Conservation (phyloP, 1,284 basidiomycete species). For the Apiotrichum sp. region DNA sequence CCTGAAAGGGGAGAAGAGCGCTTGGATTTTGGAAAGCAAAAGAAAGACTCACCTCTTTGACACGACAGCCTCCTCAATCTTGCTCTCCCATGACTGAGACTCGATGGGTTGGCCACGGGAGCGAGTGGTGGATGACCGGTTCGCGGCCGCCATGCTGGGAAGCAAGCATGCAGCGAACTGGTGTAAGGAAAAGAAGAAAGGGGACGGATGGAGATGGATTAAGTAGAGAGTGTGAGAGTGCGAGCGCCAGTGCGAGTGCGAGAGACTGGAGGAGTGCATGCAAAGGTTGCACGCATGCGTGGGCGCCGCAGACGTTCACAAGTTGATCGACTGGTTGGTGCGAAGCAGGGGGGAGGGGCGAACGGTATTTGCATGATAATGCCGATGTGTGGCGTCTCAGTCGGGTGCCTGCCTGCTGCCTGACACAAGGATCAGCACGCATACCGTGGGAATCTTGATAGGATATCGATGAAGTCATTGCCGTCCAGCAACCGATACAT, state of each 20-base stretch:
- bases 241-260: too few relatives aligned
- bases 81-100: conserved; percentile 46
- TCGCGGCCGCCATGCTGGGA: conserved; percentile 13
- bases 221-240: background rate
- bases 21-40: too few relatives aligned
- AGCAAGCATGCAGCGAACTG: conserved; percentile 5
- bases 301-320: too few relatives aligned
- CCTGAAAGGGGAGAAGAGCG: conserved; percentile 29
- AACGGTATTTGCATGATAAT: background rate
- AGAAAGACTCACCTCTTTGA: conserved; percentile 51
- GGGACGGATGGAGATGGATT: background rate
- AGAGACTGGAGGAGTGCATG: too few relatives aligned
- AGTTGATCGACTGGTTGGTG: background rate
- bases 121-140: conserved; percentile 5
- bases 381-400: background rate
- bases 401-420: too few relatives aligned
- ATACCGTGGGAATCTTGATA: background rate
- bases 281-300: too few relatives aligned
- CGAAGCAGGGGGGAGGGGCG: background rate
- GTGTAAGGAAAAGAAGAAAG: background rate
- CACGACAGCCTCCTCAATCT: conserved; percentile 48
- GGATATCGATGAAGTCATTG: background rate
- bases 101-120: conserved; percentile 17
- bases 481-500: too few relatives aligned
- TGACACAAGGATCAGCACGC: background rate